Conservation (phyloP, 306 rosid species). For the Cicer cuneatum region DNA sequence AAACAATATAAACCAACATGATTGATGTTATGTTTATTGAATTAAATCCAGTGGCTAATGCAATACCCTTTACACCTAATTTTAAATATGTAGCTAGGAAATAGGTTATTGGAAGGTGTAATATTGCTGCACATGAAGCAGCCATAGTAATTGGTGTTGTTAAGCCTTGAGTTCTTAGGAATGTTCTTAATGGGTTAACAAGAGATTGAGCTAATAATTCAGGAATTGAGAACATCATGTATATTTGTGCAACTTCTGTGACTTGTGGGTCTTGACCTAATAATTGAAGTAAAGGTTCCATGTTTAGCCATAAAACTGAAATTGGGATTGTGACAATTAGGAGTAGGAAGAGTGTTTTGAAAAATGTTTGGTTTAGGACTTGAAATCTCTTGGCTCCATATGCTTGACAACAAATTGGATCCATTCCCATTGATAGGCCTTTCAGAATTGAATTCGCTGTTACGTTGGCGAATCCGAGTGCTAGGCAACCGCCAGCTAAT, state of each 20-base stretch:
- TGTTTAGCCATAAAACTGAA: constrained; percentile 70
- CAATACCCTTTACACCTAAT: constrained; percentile 79
- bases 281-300: constrained; percentile 65
- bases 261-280: constrained; percentile 86
- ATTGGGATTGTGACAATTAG: constrained; percentile 75
- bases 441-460: constrained; percentile 77
- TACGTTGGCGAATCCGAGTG: constrained; percentile 81
- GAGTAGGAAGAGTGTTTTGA: constrained; percentile 72
- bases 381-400: constrained; percentile 78
- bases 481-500: constrained; percentile 88
- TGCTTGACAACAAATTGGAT: constrained; percentile 95
- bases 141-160: constrained; percentile 71
- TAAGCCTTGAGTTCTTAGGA: constrained; percentile 80
- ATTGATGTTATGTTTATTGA: constrained; percentile 67
- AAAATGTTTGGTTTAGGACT: constrained; percentile 72
- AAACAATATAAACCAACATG: constrained; percentile 57
- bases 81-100: constrained; percentile 59
- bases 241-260: constrained; percentile 72
- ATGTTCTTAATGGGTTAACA: constrained; percentile 65
- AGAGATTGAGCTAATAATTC: constrained; percentile 83
- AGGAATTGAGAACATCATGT: constrained; percentile 77
- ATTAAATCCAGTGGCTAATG: constrained; percentile 76
- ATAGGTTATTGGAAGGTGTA: constrained; percentile 78
- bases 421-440: constrained; percentile 88
- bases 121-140: constrained; percentile 63